Percentiles rank a stretch among this genome's conserved stretches.
Evolutionary conservation across 352 stramenopile species (phyloP).

Genomic region (Thalassiosira delicatula): DNA sequence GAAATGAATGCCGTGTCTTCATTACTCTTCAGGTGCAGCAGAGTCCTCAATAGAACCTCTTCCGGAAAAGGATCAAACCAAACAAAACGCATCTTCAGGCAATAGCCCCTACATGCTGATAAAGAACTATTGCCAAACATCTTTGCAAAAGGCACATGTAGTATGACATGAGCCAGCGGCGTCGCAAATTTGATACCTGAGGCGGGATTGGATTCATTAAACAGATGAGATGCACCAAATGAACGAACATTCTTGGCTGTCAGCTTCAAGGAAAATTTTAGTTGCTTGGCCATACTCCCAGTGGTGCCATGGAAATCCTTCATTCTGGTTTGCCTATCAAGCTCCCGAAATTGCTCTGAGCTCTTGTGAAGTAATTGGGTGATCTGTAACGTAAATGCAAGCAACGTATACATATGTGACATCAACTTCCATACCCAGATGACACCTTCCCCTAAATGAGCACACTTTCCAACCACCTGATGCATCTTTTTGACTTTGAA

Average conservation of each 20-base stretch:
- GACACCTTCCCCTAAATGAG: background rate
- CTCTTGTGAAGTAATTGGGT: too few species aligned
- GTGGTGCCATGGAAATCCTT: too few species aligned
- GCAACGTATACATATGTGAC: conserved; percentile 10
- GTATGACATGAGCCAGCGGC: background rate
- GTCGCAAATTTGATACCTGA: conserved; percentile 2
- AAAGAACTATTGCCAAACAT: background rate
- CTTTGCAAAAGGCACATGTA: background rate
- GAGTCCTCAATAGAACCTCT: conserved; percentile 6
- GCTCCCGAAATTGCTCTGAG: too few species aligned
- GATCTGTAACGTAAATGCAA: background rate
- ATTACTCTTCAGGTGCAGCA: conserved; percentile 8
- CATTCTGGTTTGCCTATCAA: too few species aligned
- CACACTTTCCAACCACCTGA: background rate
- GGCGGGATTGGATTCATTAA: background rate
- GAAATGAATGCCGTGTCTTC: background rate
- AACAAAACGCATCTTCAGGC: conserved; percentile 1
- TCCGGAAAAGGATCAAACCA: conserved; percentile 13
- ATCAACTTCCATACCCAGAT: conserved; percentile 14
- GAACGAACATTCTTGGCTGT: background rate
- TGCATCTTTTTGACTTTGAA: background rate
- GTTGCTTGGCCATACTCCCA: too few species aligned
- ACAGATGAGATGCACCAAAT: background rate
- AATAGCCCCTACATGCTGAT: conserved; percentile 15
- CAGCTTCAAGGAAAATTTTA: too few species aligned